A percentile compares a stretch with the other conserved stretches of the same genome.
phyloP scores from a whole-genome alignment of 2,329 filamentous ascomycete genomes.

The Colletotrichum destructivum region DNA sequence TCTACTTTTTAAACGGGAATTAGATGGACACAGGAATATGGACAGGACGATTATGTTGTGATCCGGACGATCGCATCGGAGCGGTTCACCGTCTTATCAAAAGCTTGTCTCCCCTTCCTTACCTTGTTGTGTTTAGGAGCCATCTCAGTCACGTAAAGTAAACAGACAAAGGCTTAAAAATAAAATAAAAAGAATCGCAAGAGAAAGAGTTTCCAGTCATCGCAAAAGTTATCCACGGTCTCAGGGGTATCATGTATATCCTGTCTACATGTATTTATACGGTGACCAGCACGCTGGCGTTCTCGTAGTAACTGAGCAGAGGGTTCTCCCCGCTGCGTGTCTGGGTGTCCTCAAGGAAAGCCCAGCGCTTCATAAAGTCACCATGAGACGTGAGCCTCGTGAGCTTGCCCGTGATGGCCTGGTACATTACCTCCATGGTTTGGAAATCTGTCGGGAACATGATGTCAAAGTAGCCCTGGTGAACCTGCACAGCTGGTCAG shows the following conservation, averaged over 20 bases:
- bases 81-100: constrained; percentile 25
- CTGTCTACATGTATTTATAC: constrained; percentile 64
- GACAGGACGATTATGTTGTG: constrained; percentile 11
- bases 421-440: constrained; percentile 92
- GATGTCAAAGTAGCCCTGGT: constrained; percentile 99
- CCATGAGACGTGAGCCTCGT: constrained; percentile 89
- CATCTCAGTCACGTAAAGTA: not conserved
- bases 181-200: not conserved
- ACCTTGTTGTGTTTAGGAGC: not conserved
- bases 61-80: constrained; percentile 19
- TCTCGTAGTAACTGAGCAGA: constrained; percentile 92
- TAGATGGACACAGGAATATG: constrained; percentile 23
- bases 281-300: constrained; percentile 93
- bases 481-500: constrained; percentile 72
- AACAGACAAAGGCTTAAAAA: not conserved
- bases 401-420: constrained; percentile 91
- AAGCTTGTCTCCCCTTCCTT: constrained; percentile 33
- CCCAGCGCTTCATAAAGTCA: constrained; percentile 92
- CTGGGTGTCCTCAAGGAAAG: constrained; percentile 89
- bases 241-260: constrained; percentile 26
- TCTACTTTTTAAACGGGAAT: constrained; percentile 24
- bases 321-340: constrained; percentile 95
- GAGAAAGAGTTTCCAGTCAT: not conserved
- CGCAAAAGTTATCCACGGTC: constrained; percentile 8
- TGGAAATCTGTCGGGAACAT: constrained; percentile 97